Evolutionary conservation across 2,329 filamentous ascomycete genomes (phyloP).

Genomic region (Stachybotrys chlorohalonatus): DNA sequence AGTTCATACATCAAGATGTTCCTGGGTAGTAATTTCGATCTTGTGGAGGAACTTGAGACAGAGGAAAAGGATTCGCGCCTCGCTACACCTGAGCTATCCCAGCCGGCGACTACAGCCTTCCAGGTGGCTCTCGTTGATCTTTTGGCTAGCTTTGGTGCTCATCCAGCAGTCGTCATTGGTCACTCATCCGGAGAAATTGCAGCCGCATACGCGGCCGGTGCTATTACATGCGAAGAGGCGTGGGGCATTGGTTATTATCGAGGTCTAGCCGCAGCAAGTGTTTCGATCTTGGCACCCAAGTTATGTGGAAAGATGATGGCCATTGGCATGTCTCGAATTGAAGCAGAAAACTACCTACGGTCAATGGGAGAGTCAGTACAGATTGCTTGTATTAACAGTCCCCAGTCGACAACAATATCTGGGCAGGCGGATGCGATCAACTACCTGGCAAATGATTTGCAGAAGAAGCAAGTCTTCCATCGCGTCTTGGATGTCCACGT

Average conservation of each 20-base stretch:
- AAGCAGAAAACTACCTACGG: conserved; percentile 17
- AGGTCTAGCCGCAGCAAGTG: conserved; percentile 22
- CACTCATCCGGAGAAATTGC: conserved; percentile 40
- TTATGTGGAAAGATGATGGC: conserved; percentile 32
- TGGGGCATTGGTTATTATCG: conserved; percentile 33
- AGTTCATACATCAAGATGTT: conserved; percentile 17
- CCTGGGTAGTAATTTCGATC: conserved; percentile 22
- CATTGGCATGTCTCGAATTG: conserved; percentile 21
- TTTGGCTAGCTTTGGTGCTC: conserved; percentile 20
- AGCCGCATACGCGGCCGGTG: conserved; percentile 30
- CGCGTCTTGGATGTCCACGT: conserved; percentile 25
- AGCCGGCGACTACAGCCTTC: conserved; percentile 31
- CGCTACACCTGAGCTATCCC: conserved; percentile 24
- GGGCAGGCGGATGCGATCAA: conserved; percentile 23
- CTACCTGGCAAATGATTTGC: conserved; percentile 20
- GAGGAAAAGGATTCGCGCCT: conserved; percentile 11
- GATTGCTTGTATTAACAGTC: conserved; percentile 36
- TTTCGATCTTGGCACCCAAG: conserved; percentile 15
- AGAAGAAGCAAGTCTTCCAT: conserved; percentile 19
- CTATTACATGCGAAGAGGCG: conserved; percentile 25
- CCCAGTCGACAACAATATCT: conserved; percentile 32
- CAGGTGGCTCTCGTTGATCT: conserved; percentile 34
- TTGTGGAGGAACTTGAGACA: conserved; percentile 23
- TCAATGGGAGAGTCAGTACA: conserved; percentile 13
- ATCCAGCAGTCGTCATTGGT: conserved; percentile 26